Evolutionary conservation across 495 filamentous ascomycete genomes (phyloP).

Genomic region (Hypoxylon rickii): DNA sequence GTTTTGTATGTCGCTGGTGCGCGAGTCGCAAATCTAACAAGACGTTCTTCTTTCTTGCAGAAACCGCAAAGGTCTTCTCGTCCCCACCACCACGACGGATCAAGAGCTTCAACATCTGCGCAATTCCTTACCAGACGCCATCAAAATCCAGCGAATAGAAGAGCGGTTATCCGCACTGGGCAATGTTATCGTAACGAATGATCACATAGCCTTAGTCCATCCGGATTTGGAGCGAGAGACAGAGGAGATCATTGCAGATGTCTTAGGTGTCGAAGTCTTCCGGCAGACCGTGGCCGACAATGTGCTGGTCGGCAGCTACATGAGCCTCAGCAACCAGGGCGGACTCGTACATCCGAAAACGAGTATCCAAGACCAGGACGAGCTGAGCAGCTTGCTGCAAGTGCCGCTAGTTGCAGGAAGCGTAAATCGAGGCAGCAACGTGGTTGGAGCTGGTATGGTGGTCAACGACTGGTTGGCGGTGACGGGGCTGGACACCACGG

Average conservation of each 20-base stretch:
- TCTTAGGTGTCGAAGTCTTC: conserved; percentile 97
- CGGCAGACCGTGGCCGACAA: conserved; percentile 97
- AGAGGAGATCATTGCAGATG: conserved; percentile 94
- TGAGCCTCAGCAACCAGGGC: conserved; percentile 93
- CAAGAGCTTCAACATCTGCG: conserved; percentile 97
- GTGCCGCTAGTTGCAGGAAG: conserved; percentile 93
- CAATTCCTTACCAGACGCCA: conserved; percentile 85
- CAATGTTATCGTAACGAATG: conserved; percentile 95
- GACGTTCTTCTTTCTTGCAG: conserved; percentile 45
- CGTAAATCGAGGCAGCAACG: conserved; percentile 87
- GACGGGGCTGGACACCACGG: conserved; percentile 94
- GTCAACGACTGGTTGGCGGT: conserved; percentile 99
- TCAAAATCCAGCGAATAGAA: conserved; percentile 93
- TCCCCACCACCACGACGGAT: conserved; percentile 94
- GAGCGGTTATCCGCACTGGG: conserved; percentile 94
- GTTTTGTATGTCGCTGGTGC: background rate
- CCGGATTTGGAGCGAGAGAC: conserved; percentile 97
- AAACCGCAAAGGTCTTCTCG: conserved; percentile 94
- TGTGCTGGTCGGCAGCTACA: conserved; percentile 93
- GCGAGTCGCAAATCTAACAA: conserved; percentile 10
- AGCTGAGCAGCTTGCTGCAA: conserved; percentile 90
- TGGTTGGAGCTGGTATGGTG: conserved; percentile 98
- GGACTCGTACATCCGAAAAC: conserved; percentile 98
- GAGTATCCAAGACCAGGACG: conserved; percentile 94
- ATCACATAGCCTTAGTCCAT: conserved; percentile 94